phyloP scores from a whole-genome alignment of 164 flowering plant genomes.

The Paratinospora sagittata region DNA sequence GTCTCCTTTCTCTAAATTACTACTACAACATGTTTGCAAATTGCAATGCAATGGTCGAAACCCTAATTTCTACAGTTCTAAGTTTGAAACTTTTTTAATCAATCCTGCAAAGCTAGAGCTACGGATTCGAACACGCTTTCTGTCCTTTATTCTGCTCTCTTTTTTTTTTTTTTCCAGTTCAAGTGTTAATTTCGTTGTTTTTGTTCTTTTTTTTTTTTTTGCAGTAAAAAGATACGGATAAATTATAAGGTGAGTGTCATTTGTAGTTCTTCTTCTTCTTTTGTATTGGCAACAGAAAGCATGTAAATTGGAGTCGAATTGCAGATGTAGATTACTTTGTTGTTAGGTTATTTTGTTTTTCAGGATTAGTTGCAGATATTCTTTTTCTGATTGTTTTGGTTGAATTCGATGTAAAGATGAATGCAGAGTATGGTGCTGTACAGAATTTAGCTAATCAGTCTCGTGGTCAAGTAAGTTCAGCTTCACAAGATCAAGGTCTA shows the following conservation, averaged over 20 bases:
- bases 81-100: not conserved
- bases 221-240: conserved; percentile 69
- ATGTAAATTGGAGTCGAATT: not conserved
- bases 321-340: not conserved
- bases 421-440: conserved; percentile 55
- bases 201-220: conserved; percentile 4
- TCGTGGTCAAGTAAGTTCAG: conserved; percentile 20
- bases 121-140: not conserved
- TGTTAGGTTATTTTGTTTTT: not conserved
- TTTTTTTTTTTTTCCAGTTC: not conserved
- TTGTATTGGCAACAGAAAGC: not conserved
- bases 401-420: conserved; percentile 34
- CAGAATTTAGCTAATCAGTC: conserved; percentile 26
- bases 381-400: conserved; percentile 12
- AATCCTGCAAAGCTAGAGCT: too few relatives aligned
- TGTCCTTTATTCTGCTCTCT: not conserved
- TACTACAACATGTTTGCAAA: not conserved
- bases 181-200: conserved; percentile 2
- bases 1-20: not conserved
- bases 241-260: conserved; percentile 62
- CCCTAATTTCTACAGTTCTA: not conserved
- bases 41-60: not conserved
- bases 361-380: not conserved
- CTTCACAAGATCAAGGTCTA: conserved; percentile 19
- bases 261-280: conserved; percentile 34